These are phyloP conservation scores for Pseudogymnoascus sp. DNA, from an alignment of 2,329 filamentous ascomycete species.

Conservation along the genomic window DNA sequence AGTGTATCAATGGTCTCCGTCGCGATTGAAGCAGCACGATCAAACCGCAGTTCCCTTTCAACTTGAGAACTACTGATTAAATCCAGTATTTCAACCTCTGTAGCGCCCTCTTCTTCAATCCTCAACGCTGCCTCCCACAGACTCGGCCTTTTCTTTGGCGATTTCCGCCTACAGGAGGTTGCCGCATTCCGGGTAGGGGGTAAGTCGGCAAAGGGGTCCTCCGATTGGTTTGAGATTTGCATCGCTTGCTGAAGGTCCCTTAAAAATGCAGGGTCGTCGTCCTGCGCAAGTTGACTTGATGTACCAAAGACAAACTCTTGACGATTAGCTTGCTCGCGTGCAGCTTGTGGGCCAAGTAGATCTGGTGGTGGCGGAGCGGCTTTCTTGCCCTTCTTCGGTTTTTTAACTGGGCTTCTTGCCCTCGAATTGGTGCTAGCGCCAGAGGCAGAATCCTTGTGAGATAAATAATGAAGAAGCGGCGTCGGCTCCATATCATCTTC, in stretches of 20 bases:
- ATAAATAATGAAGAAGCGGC: constrained; percentile 41
- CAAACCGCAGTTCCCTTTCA: neutral
- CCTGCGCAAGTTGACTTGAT: constrained; percentile 68
- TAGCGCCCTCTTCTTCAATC: constrained; percentile 53
- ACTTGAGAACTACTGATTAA: constrained; percentile 34
- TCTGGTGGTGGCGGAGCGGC: constrained; percentile 34
- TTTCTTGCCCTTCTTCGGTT: constrained; percentile 31
- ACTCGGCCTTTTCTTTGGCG: constrained; percentile 25
- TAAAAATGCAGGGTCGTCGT: constrained; percentile 60
- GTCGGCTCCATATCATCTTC: constrained; percentile 29
- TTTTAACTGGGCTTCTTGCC: constrained; percentile 22
- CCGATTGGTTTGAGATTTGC: constrained; percentile 44
- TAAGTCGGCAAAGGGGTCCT: constrained; percentile 20
- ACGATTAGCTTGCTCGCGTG: constrained; percentile 52
- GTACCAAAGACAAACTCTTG: constrained; percentile 82
- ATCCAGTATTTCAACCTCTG: constrained; percentile 55
- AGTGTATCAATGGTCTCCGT: neutral
- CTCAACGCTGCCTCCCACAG: constrained; percentile 67
- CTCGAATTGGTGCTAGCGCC: constrained; percentile 17
- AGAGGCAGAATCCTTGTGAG: constrained; percentile 14
- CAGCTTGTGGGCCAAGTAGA: constrained; percentile 60
- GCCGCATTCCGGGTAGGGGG: neutral
- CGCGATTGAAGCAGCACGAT: neutral
- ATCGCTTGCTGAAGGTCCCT: constrained; percentile 55
- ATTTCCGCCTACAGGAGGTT: constrained; percentile 11